These are phyloP conservation scores for Phoenix roebelenii DNA, from an alignment of 176 grass and related monocot species.

Conservation along the genomic window DNA sequence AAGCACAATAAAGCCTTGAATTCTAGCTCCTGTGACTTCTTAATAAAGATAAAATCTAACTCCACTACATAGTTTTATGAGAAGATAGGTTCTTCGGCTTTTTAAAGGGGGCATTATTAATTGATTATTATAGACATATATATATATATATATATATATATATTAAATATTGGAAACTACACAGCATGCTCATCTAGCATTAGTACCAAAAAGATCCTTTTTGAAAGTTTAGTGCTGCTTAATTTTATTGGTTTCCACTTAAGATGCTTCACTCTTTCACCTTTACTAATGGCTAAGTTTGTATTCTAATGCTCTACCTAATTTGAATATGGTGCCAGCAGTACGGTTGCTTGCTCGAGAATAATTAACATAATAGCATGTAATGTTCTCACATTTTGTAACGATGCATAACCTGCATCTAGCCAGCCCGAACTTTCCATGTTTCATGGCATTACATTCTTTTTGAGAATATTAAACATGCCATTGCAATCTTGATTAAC, in stretches of 20 bases:
- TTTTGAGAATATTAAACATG: too few relatives aligned
- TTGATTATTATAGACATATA: neutral
- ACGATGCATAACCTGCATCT: too few relatives aligned
- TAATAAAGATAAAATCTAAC: slow-evolving; percentile 23
- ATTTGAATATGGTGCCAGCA: neutral
- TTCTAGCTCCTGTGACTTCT: slow-evolving; percentile 17
- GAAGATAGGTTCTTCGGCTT: slow-evolving; percentile 33
- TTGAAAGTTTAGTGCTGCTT: neutral
- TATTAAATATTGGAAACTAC: slow-evolving; percentile 17
- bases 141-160: too few relatives aligned
- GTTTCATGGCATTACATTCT: too few relatives aligned
- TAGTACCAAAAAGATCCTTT: slow-evolving; percentile 22
- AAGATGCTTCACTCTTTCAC: neutral
- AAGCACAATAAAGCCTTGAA: slow-evolving; percentile 12
- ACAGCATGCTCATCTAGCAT: slow-evolving; percentile 33
- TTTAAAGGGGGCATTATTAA: slow-evolving; percentile 31
- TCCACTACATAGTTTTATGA: slow-evolving; percentile 26
- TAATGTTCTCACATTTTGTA: too few relatives aligned
- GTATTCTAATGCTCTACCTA: neutral
- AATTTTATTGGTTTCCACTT: neutral
- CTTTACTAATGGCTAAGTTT: neutral
- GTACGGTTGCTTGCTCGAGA: neutral
- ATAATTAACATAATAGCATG: too few relatives aligned
- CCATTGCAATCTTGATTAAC: too few relatives aligned
- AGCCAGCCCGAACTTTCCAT: too few relatives aligned